Percentiles rank a stretch among this genome's conserved stretches.
These are phyloP conservation scores for Phytophthora sojae DNA, from an alignment of 352 stramenopile genomes.

Conservation along the genomic window DNA sequence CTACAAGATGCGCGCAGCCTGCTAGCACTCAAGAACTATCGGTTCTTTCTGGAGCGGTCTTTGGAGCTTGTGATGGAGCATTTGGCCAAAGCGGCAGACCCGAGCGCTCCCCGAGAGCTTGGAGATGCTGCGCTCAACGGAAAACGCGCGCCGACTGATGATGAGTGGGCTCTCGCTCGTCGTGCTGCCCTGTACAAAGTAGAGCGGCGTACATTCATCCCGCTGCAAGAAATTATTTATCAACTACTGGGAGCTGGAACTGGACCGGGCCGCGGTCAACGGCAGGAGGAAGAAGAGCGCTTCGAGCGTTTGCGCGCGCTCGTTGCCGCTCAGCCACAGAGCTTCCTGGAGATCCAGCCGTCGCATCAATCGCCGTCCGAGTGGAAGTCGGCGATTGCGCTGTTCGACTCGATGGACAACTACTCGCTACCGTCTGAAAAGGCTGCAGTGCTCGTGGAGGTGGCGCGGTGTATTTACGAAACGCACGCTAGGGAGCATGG, in stretches of 20 bases:
- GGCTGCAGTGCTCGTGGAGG: constrained; percentile 65
- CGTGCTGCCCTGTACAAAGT: constrained; percentile 66
- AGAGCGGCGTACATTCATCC: constrained; percentile 71
- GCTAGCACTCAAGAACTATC: constrained; percentile 74
- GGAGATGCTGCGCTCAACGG: constrained; percentile 24
- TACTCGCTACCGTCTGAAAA: constrained; percentile 80
- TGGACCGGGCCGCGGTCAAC: constrained; percentile 12
- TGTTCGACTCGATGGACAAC: constrained; percentile 76
- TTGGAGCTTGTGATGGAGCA: constrained; percentile 62
- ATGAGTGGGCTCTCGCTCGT: constrained; percentile 63
- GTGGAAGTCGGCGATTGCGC: constrained; percentile 54
- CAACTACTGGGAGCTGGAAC: constrained; percentile 52
- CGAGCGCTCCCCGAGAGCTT: constrained; percentile 26
- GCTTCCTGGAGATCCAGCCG: constrained; percentile 68
- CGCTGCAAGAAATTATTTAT: constrained; percentile 76
- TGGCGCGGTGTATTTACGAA: constrained; percentile 79
- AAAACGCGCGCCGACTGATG: constrained; percentile 38
- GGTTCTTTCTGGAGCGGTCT: constrained; percentile 75
- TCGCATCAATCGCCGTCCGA: constrained; percentile 60
- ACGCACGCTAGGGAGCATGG: constrained; percentile 62
- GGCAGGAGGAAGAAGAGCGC: constrained; percentile 47
- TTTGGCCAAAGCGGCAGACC: constrained; percentile 29
- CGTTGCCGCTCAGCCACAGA: constrained; percentile 53
- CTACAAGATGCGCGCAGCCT: constrained; percentile 63
- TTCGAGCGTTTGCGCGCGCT: constrained; percentile 66